phyloP scores from a whole-genome alignment of 108 stramenopile species.

The Nitzschia sp. region DNA sequence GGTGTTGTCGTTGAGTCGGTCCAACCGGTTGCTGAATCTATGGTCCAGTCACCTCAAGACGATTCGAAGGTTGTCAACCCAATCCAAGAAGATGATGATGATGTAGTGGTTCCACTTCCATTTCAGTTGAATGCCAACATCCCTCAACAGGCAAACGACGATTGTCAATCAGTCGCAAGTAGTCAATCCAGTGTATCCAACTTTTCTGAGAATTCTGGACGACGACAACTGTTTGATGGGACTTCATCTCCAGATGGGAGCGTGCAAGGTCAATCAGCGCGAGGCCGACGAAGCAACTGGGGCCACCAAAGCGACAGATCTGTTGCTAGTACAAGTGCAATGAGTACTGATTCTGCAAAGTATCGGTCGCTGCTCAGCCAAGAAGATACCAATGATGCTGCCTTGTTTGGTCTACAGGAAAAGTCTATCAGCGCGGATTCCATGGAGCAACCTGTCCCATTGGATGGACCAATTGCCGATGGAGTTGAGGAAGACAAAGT shows the following conservation, averaged over 20 bases:
- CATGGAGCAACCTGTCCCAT: neutral
- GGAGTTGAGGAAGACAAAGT: neutral
- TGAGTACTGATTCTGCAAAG: conserved; percentile 27
- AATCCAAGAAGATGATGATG: neutral
- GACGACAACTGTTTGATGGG: neutral
- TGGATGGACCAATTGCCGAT: neutral
- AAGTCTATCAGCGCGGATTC: neutral
- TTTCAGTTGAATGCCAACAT: neutral
- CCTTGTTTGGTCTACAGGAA: conserved; percentile 14
- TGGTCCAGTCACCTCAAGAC: neutral
- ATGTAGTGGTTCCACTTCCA: neutral
- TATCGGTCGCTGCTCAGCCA: conserved; percentile 24
- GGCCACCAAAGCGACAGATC: conserved; percentile 2
- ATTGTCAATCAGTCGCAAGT: neutral
- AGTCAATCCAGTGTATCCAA: neutral
- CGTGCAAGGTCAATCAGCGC: conserved; percentile 5
- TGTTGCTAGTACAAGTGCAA: neutral
- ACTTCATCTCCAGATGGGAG: neutral
- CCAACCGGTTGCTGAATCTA: too few species aligned
- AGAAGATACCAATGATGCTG: conserved; percentile 33
- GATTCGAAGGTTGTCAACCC: neutral
- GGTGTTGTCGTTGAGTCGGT: neutral
- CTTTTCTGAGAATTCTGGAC: neutral
- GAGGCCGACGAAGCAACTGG: conserved; percentile 11
- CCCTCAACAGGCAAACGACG: neutral